These are phyloP conservation scores for Ilyonectria destructans DNA, from an alignment of 2,329 filamentous ascomycete genomes.

Conservation along the genomic window DNA sequence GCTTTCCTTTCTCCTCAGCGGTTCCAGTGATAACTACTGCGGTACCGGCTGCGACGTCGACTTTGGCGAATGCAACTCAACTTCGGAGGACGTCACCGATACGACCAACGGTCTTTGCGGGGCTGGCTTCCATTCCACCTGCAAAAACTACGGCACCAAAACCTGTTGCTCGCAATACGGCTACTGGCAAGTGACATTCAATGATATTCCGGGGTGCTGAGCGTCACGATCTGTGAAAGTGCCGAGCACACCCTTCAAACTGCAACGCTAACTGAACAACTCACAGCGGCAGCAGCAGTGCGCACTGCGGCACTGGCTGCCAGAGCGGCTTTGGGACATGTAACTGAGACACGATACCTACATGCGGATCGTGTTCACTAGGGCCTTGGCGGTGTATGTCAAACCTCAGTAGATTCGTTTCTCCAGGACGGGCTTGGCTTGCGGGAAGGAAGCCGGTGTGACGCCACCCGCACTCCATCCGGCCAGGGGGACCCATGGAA, in stretches of 20 bases:
- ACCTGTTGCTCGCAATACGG: conserved; percentile 57
- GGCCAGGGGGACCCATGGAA: neutral
- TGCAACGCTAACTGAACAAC: conserved; percentile 16
- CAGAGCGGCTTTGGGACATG: conserved; percentile 55
- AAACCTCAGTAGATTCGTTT: neutral
- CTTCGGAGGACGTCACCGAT: conserved; percentile 42
- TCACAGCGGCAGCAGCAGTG: conserved; percentile 47
- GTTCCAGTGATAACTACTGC: conserved; percentile 53
- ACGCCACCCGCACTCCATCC: neutral
- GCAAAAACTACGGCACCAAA: conserved; percentile 52
- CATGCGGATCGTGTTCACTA: neutral
- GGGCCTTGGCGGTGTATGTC: neutral
- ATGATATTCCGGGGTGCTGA: neutral
- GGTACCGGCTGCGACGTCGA: conserved; percentile 57
- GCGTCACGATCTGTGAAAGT: neutral
- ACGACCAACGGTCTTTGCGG: conserved; percentile 59
- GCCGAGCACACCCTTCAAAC: neutral
- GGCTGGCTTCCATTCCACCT: conserved; percentile 50
- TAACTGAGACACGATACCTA: conserved; percentile 38
- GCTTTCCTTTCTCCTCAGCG: conserved; percentile 45
- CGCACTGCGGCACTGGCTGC: conserved; percentile 55
- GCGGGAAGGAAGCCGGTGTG: conserved; percentile 4
- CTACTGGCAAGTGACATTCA: conserved; percentile 52
- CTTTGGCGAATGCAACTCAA: conserved; percentile 54
- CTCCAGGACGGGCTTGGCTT: conserved; percentile 4